phyloP scores from a whole-genome alignment of 768 basidiomycete genomes.

The Pleurotus tuber-regium region DNA sequence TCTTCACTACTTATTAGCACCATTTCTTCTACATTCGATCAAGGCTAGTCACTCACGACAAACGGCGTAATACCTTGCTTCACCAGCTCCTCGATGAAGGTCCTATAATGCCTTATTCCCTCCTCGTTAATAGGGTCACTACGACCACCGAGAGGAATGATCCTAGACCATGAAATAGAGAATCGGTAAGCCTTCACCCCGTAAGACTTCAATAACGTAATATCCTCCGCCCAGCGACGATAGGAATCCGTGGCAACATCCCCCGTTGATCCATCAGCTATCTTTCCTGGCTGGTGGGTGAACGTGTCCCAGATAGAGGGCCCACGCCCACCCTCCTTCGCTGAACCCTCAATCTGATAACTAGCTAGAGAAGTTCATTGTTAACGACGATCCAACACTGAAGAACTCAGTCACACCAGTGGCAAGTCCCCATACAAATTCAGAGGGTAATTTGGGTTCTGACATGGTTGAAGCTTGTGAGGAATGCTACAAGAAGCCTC shows the following conservation, averaged over 20 bases:
- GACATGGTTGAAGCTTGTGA: no score
- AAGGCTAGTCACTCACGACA: conserved; percentile 40
- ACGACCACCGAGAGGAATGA: conserved; percentile 64
- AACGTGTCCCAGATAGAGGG: conserved; percentile 77
- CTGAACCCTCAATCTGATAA: conserved; percentile 75
- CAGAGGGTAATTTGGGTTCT: conserved; percentile 24
- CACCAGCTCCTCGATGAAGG: conserved; percentile 63
- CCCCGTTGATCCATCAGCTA: conserved; percentile 59
- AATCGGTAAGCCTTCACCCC: conserved; percentile 74
- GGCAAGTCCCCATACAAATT: conserved; percentile 33
- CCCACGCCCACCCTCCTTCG: conserved; percentile 50
- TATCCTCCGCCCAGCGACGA: conserved; percentile 61
- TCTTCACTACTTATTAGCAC: no score
- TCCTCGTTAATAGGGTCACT: conserved; percentile 61
- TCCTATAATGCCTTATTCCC: conserved; percentile 66
- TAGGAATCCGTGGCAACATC: conserved; percentile 71
- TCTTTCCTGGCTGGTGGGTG: conserved; percentile 53
- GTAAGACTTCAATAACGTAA: conserved; percentile 57
- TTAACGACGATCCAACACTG: no score
- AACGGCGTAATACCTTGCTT: conserved; percentile 60
- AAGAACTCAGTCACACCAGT: no score
- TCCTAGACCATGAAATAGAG: conserved; percentile 70
- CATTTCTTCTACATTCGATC: no score
- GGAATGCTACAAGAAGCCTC: no score
- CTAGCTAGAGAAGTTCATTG: conserved; percentile 45